Evolutionary conservation across 495 filamentous ascomycete genomes (phyloP), one percentile per base, ranked within the genome.

Genomic region (Aspergillus taichungensis): DNA sequence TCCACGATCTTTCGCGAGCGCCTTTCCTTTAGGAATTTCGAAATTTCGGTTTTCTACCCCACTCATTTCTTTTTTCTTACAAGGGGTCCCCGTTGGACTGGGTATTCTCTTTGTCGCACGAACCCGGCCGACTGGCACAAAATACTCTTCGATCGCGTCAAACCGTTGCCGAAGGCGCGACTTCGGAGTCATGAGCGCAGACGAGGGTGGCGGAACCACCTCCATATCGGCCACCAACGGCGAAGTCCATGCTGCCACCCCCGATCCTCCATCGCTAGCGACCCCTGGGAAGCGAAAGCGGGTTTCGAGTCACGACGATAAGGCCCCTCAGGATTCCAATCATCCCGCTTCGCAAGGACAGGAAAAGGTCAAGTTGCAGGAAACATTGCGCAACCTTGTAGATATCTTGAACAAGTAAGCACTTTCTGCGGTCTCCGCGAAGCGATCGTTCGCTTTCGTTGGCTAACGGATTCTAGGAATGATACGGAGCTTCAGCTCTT

Each of bases 251-350:
- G 53, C 54, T 39, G 46, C 53, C 31, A 55, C 57, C 30, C 50
- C 57, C 28, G 67, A 71, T 42, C 50, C 57, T 9, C 52, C 57
- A 37, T 49, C 50, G n/a, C 45, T 58, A 36, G 61, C 70, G 43
- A 69, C 64, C 14, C 58, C 68, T 33, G 68, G 60, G 12, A 73
- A 73, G 51, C 66, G 70, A 56, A 73, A 72, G 60, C 70, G 70
- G 44, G 55, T 49, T 8, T 63, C 65, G 14, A 58, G 59, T 48
- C 67, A 68, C 31, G 68, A 72, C 8, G 67, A 66, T 34, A 69
- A 61, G 44, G 42, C 45, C 12, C 51, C 47, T 14, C 53, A 55
- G 29, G 68, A 69, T 14, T 42, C 56, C 32, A 53, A 37, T 39
- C 43, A 58, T 11, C 39, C 56, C 10, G 49, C 50, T 8, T 51